phyloP scores from a whole-genome alignment of 2,329 filamentous ascomycete genomes.

The Pseudogymnoascus sp. region DNA sequence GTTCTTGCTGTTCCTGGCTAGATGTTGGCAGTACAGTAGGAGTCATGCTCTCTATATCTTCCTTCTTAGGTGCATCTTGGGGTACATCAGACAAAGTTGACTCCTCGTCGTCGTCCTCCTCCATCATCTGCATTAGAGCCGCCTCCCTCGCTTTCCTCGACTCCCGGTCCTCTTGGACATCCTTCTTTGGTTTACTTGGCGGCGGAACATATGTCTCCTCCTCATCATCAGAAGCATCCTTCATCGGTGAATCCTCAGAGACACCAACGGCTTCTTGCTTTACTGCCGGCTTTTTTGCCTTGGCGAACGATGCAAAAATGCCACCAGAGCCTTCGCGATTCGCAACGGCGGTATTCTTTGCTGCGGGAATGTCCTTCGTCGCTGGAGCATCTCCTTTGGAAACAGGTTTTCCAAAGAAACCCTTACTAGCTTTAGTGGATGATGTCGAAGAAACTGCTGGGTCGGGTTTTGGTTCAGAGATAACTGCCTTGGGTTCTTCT shows the following conservation, averaged over 20 bases:
- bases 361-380: conserved; percentile 23
- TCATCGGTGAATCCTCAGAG: conserved; percentile 37
- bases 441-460: conserved; percentile 11
- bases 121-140: conserved; percentile 67
- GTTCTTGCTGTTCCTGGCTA: conserved; percentile 41
- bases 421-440: conserved; percentile 18
- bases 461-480: conserved; percentile 18
- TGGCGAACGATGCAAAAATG: conserved; percentile 76
- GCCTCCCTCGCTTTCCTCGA: conserved; percentile 58
- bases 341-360: conserved; percentile 25
- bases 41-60: conserved; percentile 14
- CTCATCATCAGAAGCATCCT: conserved; percentile 25
- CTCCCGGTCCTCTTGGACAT: conserved; percentile 30
- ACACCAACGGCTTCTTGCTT: conserved; percentile 35
- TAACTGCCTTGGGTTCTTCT: conserved; percentile 18
- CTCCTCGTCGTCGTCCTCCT: conserved; percentile 51
- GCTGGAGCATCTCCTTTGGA: conserved; percentile 12
- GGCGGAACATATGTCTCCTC: conserved; percentile 37
- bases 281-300: conserved; percentile 50
- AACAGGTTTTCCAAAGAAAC: conserved; percentile 33
- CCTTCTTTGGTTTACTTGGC: conserved; percentile 30
- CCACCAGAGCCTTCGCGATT: conserved; percentile 56
- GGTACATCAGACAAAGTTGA: conserved; percentile 14
- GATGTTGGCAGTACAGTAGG: conserved; percentile 23
- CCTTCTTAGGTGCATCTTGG: background rate